Base-by-base conservation (phyloP, 192 early-diverging fungal species). In the Gigaspora rosea region DNA sequence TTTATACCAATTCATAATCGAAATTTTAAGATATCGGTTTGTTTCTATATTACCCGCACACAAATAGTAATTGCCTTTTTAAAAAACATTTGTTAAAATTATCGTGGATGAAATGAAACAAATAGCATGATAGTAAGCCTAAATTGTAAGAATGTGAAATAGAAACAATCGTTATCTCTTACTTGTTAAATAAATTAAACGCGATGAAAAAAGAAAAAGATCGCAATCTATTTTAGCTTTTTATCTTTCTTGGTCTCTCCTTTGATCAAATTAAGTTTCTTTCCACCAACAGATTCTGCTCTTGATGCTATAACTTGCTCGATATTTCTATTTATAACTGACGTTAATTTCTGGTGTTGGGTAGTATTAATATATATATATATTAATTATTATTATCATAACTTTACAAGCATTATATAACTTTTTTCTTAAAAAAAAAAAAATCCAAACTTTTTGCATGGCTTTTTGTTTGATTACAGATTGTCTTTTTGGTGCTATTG, bases 261-360 rank as follows among this genome's bases (percentile, higher is more conserved):
- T 16, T 65, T 65, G 27, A 65, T 46, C 27, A 71, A 54, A 71
- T 50, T 71, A 36, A 71, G 52, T 56, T 71, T 71, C 32, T 56
- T 12, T 8, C 70, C 70, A 18, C 70, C 50, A 56, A 71, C 50
- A 56, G 70, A 18, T 50, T 52, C 52, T 20, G 50, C 70, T 71
- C 50, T 71, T 32, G 70, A 71, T n/a, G 52, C 70, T n/a, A 71
- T 71, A 15, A 71, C 52, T 71, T 71, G 70, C 36, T 71, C 70
- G 27, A 71, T 71, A 56, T 71, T 54, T 56, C 46, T 51, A 71
- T 71, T 71, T 71, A 71, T 71, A n/a, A 22, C 70, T 1, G 52
- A 49, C 2, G 70, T 71, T 13, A 71, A 16, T 71, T 71, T 71
- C 70, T 71, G 51, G 8, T 54, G 8, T 52, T 33, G 5, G 6